Conservation (phyloP, 495 filamentous ascomycete genomes). For the Penicillium maclennaniae region DNA sequence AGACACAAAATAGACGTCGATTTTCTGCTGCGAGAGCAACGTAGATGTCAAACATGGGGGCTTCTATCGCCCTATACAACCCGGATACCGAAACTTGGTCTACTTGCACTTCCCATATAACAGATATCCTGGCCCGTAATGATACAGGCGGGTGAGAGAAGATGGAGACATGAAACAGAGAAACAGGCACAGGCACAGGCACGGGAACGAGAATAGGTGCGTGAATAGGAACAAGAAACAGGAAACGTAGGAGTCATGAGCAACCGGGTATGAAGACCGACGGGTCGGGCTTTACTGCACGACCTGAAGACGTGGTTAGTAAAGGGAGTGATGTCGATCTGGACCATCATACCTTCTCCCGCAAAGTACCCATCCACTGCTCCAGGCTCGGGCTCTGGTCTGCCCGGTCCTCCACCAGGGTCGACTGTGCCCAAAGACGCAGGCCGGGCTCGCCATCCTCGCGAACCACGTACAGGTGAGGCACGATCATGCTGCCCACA, state of each 20-base stretch:
- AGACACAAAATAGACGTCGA: not conserved
- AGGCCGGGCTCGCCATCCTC: conserved; percentile 95
- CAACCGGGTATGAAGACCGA: not conserved
- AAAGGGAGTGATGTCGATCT: not conserved
- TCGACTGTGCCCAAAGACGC: conserved; percentile 93
- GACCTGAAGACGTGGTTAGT: conserved; percentile 15
- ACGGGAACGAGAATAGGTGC: not conserved
- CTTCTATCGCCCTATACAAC: conserved; percentile 1
- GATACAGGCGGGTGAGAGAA: conserved; percentile 16
- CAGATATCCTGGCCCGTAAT: conserved; percentile 10
- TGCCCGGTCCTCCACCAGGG: conserved; percentile 91
- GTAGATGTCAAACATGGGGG: conserved; percentile 2
- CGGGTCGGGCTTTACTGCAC: conserved; percentile 20
- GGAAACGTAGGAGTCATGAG: conserved; percentile 4
- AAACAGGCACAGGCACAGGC: not conserved
- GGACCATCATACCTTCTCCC: conserved; percentile 84
- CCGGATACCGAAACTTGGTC: not conserved
- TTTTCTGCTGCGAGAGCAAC: not conserved
- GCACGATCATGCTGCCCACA: conserved; percentile 85
- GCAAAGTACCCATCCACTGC: conserved; percentile 87
- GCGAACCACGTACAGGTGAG: conserved; percentile 87
- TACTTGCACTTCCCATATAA: conserved; percentile 6
- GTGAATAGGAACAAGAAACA: not conserved
- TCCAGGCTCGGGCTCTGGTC: conserved; percentile 87
- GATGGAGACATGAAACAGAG: not conserved